A percentile compares a stretch with the other conserved stretches of the same genome.
phyloP scores from a whole-genome alignment of 2,329 filamentous ascomycete species.

The Microdochium nivale region DNA sequence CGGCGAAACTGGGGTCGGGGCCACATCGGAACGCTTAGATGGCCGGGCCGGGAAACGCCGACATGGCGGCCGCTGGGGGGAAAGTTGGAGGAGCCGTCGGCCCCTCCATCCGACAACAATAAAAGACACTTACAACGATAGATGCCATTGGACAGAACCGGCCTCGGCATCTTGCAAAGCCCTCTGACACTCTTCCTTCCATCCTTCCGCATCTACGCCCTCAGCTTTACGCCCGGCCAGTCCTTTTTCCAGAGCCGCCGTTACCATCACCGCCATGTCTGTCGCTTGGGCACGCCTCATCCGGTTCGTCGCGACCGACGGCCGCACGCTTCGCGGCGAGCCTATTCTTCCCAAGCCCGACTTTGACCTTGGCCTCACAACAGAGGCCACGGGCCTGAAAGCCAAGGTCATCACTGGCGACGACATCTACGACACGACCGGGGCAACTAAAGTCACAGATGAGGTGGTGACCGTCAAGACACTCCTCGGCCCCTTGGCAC shows the following conservation, averaged over 20 bases:
- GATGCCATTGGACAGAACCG: too few relatives aligned
- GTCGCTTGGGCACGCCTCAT: conserved; percentile 3
- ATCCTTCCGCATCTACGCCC: too few relatives aligned
- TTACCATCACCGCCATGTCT: neutral
- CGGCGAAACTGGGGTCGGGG: neutral
- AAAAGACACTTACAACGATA: neutral
- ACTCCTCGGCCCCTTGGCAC: conserved; percentile 36
- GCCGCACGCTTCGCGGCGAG: conserved; percentile 3
- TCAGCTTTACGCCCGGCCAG: too few relatives aligned
- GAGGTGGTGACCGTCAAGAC: conserved; percentile 37
- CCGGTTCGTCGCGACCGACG: conserved; percentile 5
- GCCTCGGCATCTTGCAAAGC: too few relatives aligned
- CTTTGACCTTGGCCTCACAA: conserved; percentile 1
- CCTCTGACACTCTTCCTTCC: too few relatives aligned
- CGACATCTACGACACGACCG: conserved; percentile 31
- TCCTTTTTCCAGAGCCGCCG: neutral
- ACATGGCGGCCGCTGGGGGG: neutral
- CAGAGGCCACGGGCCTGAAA: conserved; percentile 25
- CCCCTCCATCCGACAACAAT: neutral
- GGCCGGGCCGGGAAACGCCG: neutral
- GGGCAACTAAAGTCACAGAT: conserved; percentile 34
- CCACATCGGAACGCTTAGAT: neutral
- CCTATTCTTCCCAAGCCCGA: conserved; percentile 1
- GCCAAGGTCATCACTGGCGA: conserved; percentile 36
- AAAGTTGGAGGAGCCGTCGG: neutral